These are phyloP conservation scores for Alternaria novae-zelandiae DNA, from an alignment of 2,329 filamentous ascomycete genomes.

Conservation along the genomic window DNA sequence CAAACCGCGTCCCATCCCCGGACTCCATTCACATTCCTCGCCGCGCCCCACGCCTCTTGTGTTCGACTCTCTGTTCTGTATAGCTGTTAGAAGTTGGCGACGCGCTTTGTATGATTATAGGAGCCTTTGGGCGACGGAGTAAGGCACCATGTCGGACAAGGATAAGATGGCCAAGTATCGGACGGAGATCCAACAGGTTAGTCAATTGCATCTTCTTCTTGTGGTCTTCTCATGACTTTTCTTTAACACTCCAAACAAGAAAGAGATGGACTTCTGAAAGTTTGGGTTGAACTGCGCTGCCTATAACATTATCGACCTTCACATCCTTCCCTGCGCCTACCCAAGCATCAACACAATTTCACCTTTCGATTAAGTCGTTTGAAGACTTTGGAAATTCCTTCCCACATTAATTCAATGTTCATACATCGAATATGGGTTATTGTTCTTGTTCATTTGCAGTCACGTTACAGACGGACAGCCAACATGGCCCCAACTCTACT, in stretches of 20 bases:
- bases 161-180: slow-evolving; percentile 86
- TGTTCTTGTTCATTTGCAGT: neutral
- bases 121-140: neutral
- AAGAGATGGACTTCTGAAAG: neutral
- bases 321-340: slow-evolving; percentile 4
- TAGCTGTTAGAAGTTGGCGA: neutral
- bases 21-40: slow-evolving; percentile 15
- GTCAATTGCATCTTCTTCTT: slow-evolving; percentile 38
- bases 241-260: neutral
- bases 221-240: neutral
- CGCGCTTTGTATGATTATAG: slow-evolving; percentile 4
- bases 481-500: slow-evolving; percentile 3
- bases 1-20: slow-evolving; percentile 17
- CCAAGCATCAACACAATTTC: slow-evolving; percentile 4
- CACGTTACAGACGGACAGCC: neutral
- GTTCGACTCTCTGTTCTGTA: neutral
- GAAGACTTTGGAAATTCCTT: neutral
- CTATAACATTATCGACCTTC: neutral
- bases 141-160: slow-evolving; percentile 70
- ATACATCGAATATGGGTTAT: neutral
- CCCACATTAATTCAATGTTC: neutral
- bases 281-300: too few relatives aligned
- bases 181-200: slow-evolving; percentile 96
- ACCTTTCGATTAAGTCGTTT: neutral
- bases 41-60: neutral